These are phyloP conservation scores for Carex cristatella DNA, from an alignment of 176 grass and related monocot genomes.

Conservation along the genomic window DNA sequence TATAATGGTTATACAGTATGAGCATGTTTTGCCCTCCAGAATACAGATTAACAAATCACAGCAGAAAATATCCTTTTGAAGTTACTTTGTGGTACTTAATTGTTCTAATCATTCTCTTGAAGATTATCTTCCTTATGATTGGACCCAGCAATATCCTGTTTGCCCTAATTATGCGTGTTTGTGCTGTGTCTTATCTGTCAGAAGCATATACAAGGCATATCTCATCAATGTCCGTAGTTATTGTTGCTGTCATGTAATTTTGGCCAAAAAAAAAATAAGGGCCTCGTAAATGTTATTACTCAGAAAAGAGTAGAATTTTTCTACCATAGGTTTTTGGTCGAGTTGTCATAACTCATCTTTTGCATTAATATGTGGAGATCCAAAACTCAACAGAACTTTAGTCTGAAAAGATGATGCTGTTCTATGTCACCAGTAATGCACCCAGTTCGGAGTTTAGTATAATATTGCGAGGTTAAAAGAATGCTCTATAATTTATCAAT, in stretches of 20 bases:
- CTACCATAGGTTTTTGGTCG: neutral
- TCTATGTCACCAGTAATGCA: neutral
- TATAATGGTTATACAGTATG: neutral
- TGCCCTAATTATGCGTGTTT: neutral
- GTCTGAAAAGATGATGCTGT: neutral
- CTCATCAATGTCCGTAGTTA: neutral
- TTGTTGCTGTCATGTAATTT: neutral
- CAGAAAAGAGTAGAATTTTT: neutral
- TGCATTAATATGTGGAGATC: neutral
- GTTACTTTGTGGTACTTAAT: too few relatives aligned
- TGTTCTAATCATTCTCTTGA: too few relatives aligned
- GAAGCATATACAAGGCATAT: neutral
- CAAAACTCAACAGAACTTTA: neutral
- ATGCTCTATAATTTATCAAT: neutral
- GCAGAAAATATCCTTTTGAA: neutral
- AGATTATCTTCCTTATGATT: too few relatives aligned
- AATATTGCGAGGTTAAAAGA: neutral
- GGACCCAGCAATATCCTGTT: neutral
- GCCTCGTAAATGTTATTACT: neutral
- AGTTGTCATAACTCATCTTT: neutral
- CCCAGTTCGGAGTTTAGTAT: neutral
- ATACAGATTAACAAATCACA: neutral
- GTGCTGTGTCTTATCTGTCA: neutral
- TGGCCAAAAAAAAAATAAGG: neutral
- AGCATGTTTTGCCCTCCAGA: neutral